These are phyloP conservation scores for Agapanthus africanus DNA, from an alignment of 106 monocot genomes.

Conservation along the genomic window DNA sequence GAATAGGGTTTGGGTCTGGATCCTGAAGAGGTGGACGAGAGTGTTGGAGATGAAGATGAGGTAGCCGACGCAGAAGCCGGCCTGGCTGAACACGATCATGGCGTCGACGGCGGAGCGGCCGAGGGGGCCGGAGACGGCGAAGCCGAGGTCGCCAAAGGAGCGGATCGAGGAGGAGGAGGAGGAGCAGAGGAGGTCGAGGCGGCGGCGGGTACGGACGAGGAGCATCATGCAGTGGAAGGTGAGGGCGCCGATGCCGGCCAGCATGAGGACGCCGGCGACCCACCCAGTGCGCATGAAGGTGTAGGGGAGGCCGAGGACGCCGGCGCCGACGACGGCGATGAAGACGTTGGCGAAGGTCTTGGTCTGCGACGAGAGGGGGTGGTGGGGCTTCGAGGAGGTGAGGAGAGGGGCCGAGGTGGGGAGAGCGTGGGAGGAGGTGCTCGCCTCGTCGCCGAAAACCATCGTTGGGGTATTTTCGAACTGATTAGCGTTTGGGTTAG, in stretches of 20 bases:
- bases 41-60: conserved; percentile 53
- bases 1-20: not conserved
- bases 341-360: conserved; percentile 97
- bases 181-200: conserved; percentile 36
- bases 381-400: not conserved
- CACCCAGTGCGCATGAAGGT: conserved; percentile 84
- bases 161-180: conserved; percentile 22
- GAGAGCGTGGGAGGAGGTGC: conserved; percentile 13
- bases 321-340: conserved; percentile 92
- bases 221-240: conserved; percentile 94
- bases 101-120: conserved; percentile 44
- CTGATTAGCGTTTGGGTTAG: too few relatives aligned
- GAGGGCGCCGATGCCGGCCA: conserved; percentile 45
- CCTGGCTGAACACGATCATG: conserved; percentile 53
- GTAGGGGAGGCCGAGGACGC: conserved; percentile 92
- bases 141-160: conserved; percentile 52
- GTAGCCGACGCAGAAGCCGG: conserved; percentile 54
- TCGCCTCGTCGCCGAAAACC: conserved; percentile 17
- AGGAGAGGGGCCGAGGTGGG: not conserved
- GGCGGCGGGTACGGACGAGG: conserved; percentile 64
- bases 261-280: conserved; percentile 46
- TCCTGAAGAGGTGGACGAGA: conserved; percentile 27
- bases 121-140: conserved; percentile 31
- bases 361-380: conserved; percentile 65
- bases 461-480: too few relatives aligned